Evolutionary conservation across 768 basidiomycete species (phyloP), one percentile per base, ranked within the genome.

Genomic region (Asterophora lycoperdoides): DNA sequence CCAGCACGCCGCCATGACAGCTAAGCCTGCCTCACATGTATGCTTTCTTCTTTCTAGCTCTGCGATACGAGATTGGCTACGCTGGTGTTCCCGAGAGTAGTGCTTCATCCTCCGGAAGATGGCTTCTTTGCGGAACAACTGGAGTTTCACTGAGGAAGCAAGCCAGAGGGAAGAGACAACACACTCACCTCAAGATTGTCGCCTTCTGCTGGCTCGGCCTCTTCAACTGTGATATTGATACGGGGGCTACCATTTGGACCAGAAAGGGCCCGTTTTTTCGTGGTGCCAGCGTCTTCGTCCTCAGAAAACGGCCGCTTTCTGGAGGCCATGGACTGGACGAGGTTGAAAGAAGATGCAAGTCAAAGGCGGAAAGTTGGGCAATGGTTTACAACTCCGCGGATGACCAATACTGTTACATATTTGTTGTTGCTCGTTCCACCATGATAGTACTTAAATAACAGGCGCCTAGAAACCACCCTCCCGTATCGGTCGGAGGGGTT

Each of bases 51-150:
- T 73, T 62, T 89, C 85, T 26, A 92, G 64, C 55, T 84, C 78
- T 38, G 74, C 73, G 44, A 89, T 79, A 47, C 78, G 77, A 57
- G 68, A 63, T 60, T 79, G 74, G 52, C 78, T 78, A 37, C 86
- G 78, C 54, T 84, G 80, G 64, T 83, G 72, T 70, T 89, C 83
- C 52, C 86, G 78, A 47, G 82, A 80, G 64, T 92, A 91, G 59
- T 90, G 80, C 59, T 75, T 82, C 89, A 93, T 91, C 50, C 87
- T 75, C 34, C 90, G 77, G 65, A 81, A 92, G 42, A 93, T 83
- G 36, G 90, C 90, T 58, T 89, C 88, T 65, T 93, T 92, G 53
- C 86, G 80, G 64, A 89, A 92, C n/a, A 78, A 71, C 89, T 92
- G 55, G 19, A 55, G 50, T 38, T 47, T 46, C 44, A 47, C n/a